A percentile compares a stretch with the other conserved stretches of the same genome.
phyloP scores from a whole-genome alignment of 2,329 filamentous ascomycete species.

The Alternaria consortialis region DNA sequence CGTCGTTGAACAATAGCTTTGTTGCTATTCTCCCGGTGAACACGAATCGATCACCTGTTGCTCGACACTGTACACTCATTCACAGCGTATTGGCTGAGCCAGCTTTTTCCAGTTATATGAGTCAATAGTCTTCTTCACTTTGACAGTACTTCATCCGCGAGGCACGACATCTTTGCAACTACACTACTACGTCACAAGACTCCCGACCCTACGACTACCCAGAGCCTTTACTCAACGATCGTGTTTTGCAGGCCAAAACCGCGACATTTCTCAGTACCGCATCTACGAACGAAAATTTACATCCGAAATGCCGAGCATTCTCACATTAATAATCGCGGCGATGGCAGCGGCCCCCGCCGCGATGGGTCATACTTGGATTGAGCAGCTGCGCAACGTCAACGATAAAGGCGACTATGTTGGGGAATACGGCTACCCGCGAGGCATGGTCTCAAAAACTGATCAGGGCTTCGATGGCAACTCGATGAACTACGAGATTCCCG shows the following conservation, averaged over 20 bases:
- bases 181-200: neutral
- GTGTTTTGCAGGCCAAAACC: slow-evolving; percentile 15
- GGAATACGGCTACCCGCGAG: slow-evolving; percentile 76
- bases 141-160: slow-evolving; percentile 1
- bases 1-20: slow-evolving; percentile 36
- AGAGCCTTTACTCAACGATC: neutral
- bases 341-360: slow-evolving; percentile 31
- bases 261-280: slow-evolving; percentile 4
- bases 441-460: slow-evolving; percentile 67
- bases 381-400: slow-evolving; percentile 75
- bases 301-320: slow-evolving; percentile 31
- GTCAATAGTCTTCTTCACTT: neutral
- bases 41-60: neutral
- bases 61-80: neutral
- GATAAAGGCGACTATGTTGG: slow-evolving; percentile 78
- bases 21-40: neutral
- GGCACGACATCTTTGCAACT: neutral
- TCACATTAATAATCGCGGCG: slow-evolving; percentile 24
- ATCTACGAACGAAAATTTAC: neutral
- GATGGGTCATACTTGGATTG: slow-evolving; percentile 78
- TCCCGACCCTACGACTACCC: neutral
- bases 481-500: slow-evolving; percentile 64
- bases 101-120: neutral
- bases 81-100: neutral
- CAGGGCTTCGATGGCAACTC: slow-evolving; percentile 67